Base-by-base conservation (phyloP, 495 filamentous ascomycete genomes). In the Aspergillus haitiensis region DNA sequence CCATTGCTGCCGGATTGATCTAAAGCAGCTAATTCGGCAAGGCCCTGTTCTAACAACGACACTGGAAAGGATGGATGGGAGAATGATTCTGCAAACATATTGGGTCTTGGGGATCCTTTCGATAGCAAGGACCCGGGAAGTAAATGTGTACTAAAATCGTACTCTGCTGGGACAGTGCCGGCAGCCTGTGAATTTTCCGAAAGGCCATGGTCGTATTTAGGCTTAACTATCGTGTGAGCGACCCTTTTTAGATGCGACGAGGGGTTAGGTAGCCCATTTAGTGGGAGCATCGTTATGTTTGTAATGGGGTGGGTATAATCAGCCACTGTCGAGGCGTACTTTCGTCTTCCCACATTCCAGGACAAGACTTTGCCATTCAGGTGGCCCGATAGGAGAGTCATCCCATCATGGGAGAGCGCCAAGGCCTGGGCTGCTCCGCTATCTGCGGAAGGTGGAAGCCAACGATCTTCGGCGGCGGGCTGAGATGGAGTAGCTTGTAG, bases 391-490 rank as follows among this genome's bases (percentile, higher is more conserved):
- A 95, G 71, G 12, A 97, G 70, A 18, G 76, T 83, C 31, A 86
- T 91, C n/a, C 91, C 87, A 70, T 96, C 92, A 68, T 93, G 93
- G 63, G 82, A 91, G 36, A 94, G 68, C 15, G 75, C 78, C 46
- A 95, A 58, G 58, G 86, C 87, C 18, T 84, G 82, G 7, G 78
- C 81, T 31, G 82, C 72, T 16, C 88, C 89, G 11, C 79, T 77
- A 34, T 89, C 83, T 12, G 82, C 75, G 16, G 82, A 81, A 5
- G 83, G 77, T 7, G 82, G 80, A 31, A 79, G 77, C 77, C 91
- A 93, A 48, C 84, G 81, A 52, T 75, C 78, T 52, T 82, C 77
- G 9, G 61, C 62, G 11, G 81, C 75, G 6, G 82, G 73, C 59
- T 88, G 87, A 2, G 84, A 76, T 9, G 88, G 86, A 10, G 81